phyloP scores from a whole-genome alignment of 1,284 basidiomycete species.

The Leccinum fuscescens region DNA sequence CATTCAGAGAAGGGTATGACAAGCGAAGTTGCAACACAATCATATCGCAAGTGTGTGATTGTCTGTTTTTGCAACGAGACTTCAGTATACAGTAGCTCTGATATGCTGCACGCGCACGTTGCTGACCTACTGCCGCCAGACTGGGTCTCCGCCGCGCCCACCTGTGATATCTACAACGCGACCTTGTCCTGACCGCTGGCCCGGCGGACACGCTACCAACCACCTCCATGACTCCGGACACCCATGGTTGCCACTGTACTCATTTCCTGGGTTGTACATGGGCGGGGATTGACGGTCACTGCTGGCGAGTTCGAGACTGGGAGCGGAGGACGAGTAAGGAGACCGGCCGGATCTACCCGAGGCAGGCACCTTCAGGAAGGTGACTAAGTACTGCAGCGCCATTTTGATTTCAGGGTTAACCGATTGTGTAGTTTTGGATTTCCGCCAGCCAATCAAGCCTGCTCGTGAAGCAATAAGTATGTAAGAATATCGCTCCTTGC shows the following conservation, averaged over 20 bases:
- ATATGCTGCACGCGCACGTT: background rate
- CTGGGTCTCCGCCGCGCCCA: conserved; percentile 44
- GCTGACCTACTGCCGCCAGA: background rate
- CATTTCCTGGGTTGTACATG: no score
- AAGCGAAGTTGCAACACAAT: no score
- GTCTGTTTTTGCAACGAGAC: no score
- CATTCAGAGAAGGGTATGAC: no score
- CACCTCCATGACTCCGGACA: conserved; percentile 63
- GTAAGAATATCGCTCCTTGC: background rate
- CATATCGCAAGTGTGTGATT: no score
- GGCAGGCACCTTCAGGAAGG: no score
- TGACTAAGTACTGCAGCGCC: no score
- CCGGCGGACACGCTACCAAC: conserved; percentile 48
- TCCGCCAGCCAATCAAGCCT: background rate
- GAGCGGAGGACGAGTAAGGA: no score
- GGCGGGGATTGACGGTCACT: no score
- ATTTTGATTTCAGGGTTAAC: background rate
- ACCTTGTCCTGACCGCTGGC: conserved; percentile 61
- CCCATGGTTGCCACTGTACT: conserved; percentile 10
- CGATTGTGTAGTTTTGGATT: background rate
- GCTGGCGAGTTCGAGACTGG: no score
- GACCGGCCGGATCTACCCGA: no score
- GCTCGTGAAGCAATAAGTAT: background rate
- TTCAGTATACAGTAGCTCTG: no score
- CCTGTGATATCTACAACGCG: conserved; percentile 62